Percentiles rank a stretch among this genome's conserved stretches.
These are phyloP conservation scores for Phytophthora citricola DNA, from an alignment of 352 stramenopile genomes.

Conservation along the genomic window DNA sequence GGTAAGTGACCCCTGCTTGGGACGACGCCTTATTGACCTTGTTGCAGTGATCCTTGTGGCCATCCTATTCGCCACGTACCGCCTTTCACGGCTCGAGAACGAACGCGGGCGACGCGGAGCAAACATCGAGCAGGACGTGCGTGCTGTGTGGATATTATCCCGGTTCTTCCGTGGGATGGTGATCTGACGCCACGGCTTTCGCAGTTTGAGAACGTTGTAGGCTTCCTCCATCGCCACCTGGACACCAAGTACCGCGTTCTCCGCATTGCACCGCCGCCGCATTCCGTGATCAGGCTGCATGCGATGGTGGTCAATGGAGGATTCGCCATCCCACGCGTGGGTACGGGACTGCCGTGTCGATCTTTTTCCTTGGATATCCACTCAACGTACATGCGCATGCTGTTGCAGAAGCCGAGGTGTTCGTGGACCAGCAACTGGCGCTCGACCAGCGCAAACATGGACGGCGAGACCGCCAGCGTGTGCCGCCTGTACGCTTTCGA, in stretches of 20 bases:
- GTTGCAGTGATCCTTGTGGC: slow-evolving; percentile 65
- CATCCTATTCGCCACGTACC: slow-evolving; percentile 64
- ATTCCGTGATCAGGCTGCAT: slow-evolving; percentile 29
- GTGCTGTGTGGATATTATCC: not conserved
- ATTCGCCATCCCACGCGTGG: slow-evolving; percentile 58
- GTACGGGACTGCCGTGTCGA: slow-evolving; percentile 33
- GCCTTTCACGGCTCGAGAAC: slow-evolving; percentile 61
- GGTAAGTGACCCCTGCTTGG: slow-evolving; percentile 18
- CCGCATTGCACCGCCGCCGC: slow-evolving; percentile 29
- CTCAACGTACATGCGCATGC: not conserved
- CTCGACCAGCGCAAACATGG: slow-evolving; percentile 32
- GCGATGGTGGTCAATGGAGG: slow-evolving; percentile 67
- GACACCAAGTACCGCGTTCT: slow-evolving; percentile 64
- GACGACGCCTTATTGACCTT: not conserved
- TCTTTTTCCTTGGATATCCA: slow-evolving; percentile 7
- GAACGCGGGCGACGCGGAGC: slow-evolving; percentile 38
- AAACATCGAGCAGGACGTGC: slow-evolving; percentile 52
- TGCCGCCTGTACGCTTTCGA: slow-evolving; percentile 41
- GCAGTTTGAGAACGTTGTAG: slow-evolving; percentile 62
- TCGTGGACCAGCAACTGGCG: slow-evolving; percentile 49
- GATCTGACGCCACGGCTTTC: slow-evolving; percentile 16
- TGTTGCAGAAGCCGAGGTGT: slow-evolving; percentile 56
- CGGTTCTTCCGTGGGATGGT: not conserved
- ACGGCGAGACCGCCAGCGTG: slow-evolving; percentile 10
- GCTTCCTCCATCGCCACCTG: slow-evolving; percentile 52